phyloP scores from a whole-genome alignment of 176 grass and related monocot species.

The Phoenix roebelenii region DNA sequence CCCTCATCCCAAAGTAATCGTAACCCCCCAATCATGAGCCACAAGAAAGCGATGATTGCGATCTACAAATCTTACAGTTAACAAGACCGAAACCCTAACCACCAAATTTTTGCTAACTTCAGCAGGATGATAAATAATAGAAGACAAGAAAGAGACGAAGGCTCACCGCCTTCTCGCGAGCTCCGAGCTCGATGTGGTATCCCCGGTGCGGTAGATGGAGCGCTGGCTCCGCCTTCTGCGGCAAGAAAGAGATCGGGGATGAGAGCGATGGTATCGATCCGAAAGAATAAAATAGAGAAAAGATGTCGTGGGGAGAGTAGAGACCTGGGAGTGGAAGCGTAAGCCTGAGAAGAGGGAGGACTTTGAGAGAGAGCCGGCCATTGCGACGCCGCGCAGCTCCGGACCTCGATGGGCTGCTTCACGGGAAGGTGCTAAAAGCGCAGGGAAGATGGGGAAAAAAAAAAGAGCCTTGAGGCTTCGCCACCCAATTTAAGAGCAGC shows the following conservation, averaged over 20 bases:
- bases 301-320: neutral
- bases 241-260: neutral
- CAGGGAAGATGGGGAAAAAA: too few species aligned
- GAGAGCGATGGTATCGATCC: neutral
- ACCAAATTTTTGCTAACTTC: neutral
- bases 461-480: too few species aligned
- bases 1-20: too few species aligned
- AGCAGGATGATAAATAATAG: neutral
- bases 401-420: too few species aligned
- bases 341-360: slow-evolving; percentile 37
- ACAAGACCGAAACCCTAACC: neutral
- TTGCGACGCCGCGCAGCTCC: slow-evolving; percentile 7
- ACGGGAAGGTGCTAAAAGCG: too few species aligned
- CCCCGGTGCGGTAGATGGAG: slow-evolving; percentile 29
- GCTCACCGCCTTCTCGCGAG: slow-evolving; percentile 68
- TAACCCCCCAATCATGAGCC: too few species aligned
- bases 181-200: slow-evolving; percentile 65
- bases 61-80: neutral
- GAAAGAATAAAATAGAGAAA: neutral
- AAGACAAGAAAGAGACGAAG: neutral
- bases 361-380: slow-evolving; percentile 10
- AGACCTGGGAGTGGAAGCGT: slow-evolving; percentile 5
- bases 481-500: too few species aligned
- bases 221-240: neutral
- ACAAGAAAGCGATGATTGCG: too few species aligned